Conservation (phyloP, 1,139 yeast genomes). For the Yamadazyma sp. region DNA sequence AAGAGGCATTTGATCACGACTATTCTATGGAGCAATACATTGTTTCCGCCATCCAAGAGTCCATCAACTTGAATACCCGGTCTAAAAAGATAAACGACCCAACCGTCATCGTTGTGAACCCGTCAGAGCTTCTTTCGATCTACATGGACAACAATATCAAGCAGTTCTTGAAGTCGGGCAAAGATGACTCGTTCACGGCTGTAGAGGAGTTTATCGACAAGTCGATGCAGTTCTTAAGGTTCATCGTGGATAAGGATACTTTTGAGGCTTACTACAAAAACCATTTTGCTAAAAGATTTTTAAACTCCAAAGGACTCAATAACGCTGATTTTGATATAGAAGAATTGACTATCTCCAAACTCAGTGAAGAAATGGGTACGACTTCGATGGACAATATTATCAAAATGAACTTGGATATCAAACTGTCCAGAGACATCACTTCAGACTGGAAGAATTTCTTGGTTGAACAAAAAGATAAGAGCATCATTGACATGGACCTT, state of each 20-base stretch:
- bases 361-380: constrained; percentile 79
- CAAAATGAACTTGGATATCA: constrained; percentile 87
- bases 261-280: constrained; percentile 86
- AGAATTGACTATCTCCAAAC: constrained; percentile 63
- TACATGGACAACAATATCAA: constrained; percentile 74
- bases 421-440: constrained; percentile 62
- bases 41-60: constrained; percentile 60
- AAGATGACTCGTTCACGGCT: constrained; percentile 35
- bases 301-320: constrained; percentile 43
- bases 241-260: constrained; percentile 79
- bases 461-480: constrained; percentile 18
- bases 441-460: constrained; percentile 45
- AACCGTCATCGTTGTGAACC: constrained; percentile 41
- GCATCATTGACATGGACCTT: constrained; percentile 44
- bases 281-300: constrained; percentile 84
- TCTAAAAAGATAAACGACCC: constrained; percentile 10
- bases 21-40: constrained; percentile 54
- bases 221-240: constrained; percentile 63
- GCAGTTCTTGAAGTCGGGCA: constrained; percentile 41
- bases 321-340: constrained; percentile 55
- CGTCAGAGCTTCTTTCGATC: constrained; percentile 72
- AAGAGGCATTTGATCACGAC: constrained; percentile 50
- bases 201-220: constrained; percentile 56
- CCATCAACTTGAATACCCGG: constrained; percentile 44
- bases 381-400: constrained; percentile 79